Base-by-base conservation (phyloP, 371 early-diverging fungal genomes). In the Syncephalastrum contaminatum region DNA sequence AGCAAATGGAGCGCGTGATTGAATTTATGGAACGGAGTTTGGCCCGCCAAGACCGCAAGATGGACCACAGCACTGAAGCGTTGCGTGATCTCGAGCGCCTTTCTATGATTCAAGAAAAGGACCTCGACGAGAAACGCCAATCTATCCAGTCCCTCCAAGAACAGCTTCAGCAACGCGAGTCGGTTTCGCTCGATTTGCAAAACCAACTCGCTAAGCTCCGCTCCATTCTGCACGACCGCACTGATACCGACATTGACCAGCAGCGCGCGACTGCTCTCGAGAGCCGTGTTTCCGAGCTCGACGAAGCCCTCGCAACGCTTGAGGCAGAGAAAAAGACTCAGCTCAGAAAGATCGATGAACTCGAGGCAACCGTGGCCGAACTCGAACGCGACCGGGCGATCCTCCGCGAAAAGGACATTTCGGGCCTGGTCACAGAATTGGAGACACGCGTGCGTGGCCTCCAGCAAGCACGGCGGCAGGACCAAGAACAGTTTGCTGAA, bases 11-110 rank as follows among this genome's bases (percentile, higher is more conserved):
- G 22, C 25, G 57, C 19, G 63, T 72, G 0, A 62, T 74, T 43
- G 47, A 55, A 4, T 48, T 67, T 19, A 52, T 74, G 56, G 72
- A 77, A 45, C 54, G 61, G 3, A 62, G 61, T 13, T 18, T 77
- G 41, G 56, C 60, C 39, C 27, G 56, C 2, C 74, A 77, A 39
- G 75, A 72, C 15, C 57, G 43, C 12, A 63, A 65, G 22, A 56
- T 67, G 2, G 67, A 73, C 5, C 60, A 54, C n/a, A 54, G 57
- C 3, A 50, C 63, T 6, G 60, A 61, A 39, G 53, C 63, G 4
- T n/a, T 77, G 14, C 59, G 59, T 13, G 75, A 74, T 15, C 58
- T 74, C 10, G 51, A 70, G 36, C 56, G 18, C 21, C 48, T 30
- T 16, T 40, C 16, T 20, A 19, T 15, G 8, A 43, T 57, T 0